These are phyloP conservation scores for Hypocreales sp. DNA, from an alignment of 2,329 filamentous ascomycete species.

Conservation along the genomic window DNA sequence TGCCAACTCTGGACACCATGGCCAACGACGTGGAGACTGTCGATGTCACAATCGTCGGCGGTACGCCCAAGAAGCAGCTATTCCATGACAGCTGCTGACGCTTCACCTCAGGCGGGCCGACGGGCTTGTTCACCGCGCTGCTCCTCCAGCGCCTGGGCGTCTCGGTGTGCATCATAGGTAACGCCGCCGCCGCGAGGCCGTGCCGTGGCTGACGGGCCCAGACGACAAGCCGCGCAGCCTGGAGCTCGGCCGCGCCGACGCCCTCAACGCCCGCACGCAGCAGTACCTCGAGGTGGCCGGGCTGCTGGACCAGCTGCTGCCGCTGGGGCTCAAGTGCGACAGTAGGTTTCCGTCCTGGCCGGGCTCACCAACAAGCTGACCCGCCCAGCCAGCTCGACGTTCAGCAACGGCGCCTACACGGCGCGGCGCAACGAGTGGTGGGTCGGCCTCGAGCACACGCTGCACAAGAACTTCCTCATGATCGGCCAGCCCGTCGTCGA, in stretches of 20 bases:
- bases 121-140: constrained; percentile 27
- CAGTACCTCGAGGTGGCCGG: constrained; percentile 29
- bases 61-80: constrained; percentile 7
- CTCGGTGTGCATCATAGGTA: constrained; percentile 23
- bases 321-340: constrained; percentile 29
- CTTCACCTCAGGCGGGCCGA: constrained; percentile 22
- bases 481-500: constrained; percentile 32
- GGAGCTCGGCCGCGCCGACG: constrained; percentile 28
- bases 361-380: background rate
- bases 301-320: constrained; percentile 24
- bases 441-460: constrained; percentile 25
- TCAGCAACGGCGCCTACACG: constrained; percentile 27
- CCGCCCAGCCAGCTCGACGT: constrained; percentile 27
- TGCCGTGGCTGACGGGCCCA: constrained; percentile 4
- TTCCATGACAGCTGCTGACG: no score
- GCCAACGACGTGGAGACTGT: constrained; percentile 7
- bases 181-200: background rate
- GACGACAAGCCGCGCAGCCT: constrained; percentile 23
- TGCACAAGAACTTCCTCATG: constrained; percentile 34
- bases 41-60: constrained; percentile 22
- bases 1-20: no score
- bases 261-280: constrained; percentile 31
- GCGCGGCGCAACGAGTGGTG: constrained; percentile 32
- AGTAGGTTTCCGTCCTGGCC: constrained; percentile 16
- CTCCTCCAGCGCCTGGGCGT: constrained; percentile 25